Percentiles rank a stretch among this genome's conserved stretches.
Evolutionary conservation across 768 basidiomycete species (phyloP).

Genomic region (Russula abietina): DNA sequence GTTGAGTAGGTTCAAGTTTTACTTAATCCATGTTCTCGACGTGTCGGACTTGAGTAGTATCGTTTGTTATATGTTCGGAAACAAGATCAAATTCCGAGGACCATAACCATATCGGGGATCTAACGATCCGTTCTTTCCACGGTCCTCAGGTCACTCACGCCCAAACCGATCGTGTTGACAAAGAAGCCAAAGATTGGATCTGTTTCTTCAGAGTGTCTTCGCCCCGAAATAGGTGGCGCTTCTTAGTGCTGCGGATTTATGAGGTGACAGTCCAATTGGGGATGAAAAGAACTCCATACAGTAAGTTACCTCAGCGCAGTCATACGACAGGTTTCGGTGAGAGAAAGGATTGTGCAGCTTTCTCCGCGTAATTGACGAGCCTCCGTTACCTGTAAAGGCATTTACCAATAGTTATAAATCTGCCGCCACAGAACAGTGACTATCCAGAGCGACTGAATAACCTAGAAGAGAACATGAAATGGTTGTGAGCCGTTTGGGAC

Average conservation of each 20-base stretch:
- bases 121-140: background rate
- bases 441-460: too few relatives aligned
- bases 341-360: too few relatives aligned
- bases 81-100: background rate
- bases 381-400: background rate
- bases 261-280: too few relatives aligned
- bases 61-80: background rate
- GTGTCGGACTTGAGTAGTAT: too few relatives aligned
- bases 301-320: background rate
- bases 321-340: background rate
- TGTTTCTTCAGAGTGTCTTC: too few relatives aligned
- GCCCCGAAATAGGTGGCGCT: too few relatives aligned
- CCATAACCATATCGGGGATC: background rate
- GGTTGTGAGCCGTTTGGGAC: background rate
- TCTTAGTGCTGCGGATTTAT: too few relatives aligned
- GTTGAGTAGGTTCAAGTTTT: too few relatives aligned
- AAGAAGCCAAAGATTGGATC: background rate
- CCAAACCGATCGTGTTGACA: background rate
- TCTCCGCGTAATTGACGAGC: too few relatives aligned
- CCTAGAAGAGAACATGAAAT: background rate
- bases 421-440: background rate
- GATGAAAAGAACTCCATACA: too few relatives aligned
- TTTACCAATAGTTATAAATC: background rate
- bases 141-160: background rate
- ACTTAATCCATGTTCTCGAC: too few relatives aligned